Percentiles rank a stretch among this genome's conserved stretches.
These are phyloP conservation scores for Umbelopsis sp. DNA, from an alignment of 192 early-diverging fungal genomes.

Conservation along the genomic window DNA sequence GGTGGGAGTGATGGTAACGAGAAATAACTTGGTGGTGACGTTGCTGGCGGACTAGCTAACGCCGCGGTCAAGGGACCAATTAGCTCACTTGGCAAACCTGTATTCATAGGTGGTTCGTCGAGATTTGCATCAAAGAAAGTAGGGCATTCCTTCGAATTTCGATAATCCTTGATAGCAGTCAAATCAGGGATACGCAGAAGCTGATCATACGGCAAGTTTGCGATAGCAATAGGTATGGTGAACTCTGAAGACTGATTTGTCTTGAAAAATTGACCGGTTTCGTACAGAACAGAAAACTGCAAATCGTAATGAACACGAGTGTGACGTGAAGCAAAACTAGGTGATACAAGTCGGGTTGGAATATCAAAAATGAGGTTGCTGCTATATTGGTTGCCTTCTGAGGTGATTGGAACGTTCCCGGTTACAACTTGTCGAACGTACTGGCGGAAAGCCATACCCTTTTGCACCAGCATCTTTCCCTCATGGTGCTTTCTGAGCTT, in stretches of 20 bases:
- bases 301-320: constrained; percentile 48
- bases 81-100: constrained; percentile 17
- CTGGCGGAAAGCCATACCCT: constrained; percentile 41
- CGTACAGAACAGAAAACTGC: constrained; percentile 31
- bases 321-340: constrained; percentile 43
- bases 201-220: constrained; percentile 43
- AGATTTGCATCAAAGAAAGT: constrained; percentile 40
- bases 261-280: constrained; percentile 42
- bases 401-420: constrained; percentile 14
- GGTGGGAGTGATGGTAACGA: constrained; percentile 30
- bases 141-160: constrained; percentile 28
- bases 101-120: constrained; percentile 37
- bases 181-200: constrained; percentile 33
- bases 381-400: constrained; percentile 12
- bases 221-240: constrained; percentile 42
- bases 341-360: constrained; percentile 46
- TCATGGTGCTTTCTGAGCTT: constrained; percentile 51
- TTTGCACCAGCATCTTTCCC: constrained; percentile 45
- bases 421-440: constrained; percentile 37
- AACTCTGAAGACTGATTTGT: constrained; percentile 36
- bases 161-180: constrained; percentile 32
- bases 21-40: constrained; percentile 42
- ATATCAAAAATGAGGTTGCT: constrained; percentile 31
- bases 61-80: constrained; percentile 25
- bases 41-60: constrained; percentile 12